Evolutionary conservation across 2,329 filamentous ascomycete species (phyloP), one percentile per base, ranked within the genome.

Genomic region (Alternaria sp.): DNA sequence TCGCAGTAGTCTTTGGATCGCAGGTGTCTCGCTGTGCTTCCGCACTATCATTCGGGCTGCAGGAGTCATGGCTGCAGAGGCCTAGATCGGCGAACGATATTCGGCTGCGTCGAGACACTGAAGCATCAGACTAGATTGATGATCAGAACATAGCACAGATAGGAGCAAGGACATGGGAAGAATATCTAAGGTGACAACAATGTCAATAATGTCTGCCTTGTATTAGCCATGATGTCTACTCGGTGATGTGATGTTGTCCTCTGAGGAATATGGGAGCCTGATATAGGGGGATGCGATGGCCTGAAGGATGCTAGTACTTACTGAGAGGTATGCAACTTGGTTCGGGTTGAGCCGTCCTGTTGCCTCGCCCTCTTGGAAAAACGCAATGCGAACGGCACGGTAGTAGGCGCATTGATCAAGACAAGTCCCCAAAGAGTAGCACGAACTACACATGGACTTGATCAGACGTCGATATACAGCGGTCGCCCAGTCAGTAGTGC

Each of bases 21-120:
- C 62, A 25, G 57, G 67, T 20, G 51, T 69, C 22, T 64, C 49
- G 6, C 22, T 75, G 43, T 76, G 73, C 62, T 66, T 73, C 25
- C 45, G 62, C 45, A 65, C 65, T 12, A 62, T 74, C 16, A 20
- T 74, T 36, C 60, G 66, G 32, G 64, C 68, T 45, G 73, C 72
- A 3, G 71, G 63, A 50, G 67, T 59, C n/a, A 66, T 72, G 48
- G 66, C 67, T 32, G 48, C 5, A 4, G 14, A 41, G 51, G 40
- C 22, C 14, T 51, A 43, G 40, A 22, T 40, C 27, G 36, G 20
- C 36, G 30, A 36, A 36, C 0, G 54, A 36, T 22, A 20, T 44
- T 9, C n/a, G 2, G 18, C 43, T 41, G 38, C 18, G n/a, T 27
- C 20, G 54, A 28, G 28, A 14, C 27, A 27, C 32, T n/a, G 28